Evolutionary conservation across 116 monocot species (phyloP), one percentile per base, ranked within the genome.

Genomic region (Iris pallida): DNA sequence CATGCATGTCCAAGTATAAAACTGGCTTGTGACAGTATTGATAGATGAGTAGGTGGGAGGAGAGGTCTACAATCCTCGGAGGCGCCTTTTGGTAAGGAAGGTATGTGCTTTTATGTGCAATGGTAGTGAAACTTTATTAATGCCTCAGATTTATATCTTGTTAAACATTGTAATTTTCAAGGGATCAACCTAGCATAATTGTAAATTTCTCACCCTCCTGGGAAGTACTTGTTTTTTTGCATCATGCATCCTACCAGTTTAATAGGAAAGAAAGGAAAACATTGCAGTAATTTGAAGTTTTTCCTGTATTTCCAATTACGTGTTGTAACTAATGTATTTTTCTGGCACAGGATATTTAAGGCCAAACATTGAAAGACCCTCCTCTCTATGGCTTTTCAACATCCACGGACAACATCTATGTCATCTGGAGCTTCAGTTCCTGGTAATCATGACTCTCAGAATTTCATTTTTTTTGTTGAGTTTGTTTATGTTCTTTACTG

Each of bases 311-410:
- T n/a, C 8, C 7, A 53, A 44, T 71, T 55, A 6, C 40, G 30
- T 46, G 16, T 17, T 49, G 45, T 63, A 45, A 65, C 18, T 42
- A 6, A 20, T 59, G 18, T 43, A 30, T 63, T 68, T 57, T 69
- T 48, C 7, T 57, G 45, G 63, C 30, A 30, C 73, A 82, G 82
- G 82, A 67, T 60, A 53, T 73, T 60, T 43, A 47, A 73, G 82
- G 61, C 57, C 78, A 60, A 82, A 66, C 53, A 71, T 66, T 30
- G 82, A 82, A 49, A 82, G 74, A 45, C 62, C 74, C n/a, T 69
- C 72, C 16, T 62, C 82, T 57, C 73, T 53, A 71, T 82, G 65
- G 19, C 17, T 62, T 76, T 74, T 70, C 82, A 77, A 46, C 72
- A 30, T 77, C 68, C 66, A 61, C 3, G 49, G 61, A 70, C 58